Evolutionary conservation across 148 eudicot species (phyloP).

Genomic region (Nyssa sinensis): DNA sequence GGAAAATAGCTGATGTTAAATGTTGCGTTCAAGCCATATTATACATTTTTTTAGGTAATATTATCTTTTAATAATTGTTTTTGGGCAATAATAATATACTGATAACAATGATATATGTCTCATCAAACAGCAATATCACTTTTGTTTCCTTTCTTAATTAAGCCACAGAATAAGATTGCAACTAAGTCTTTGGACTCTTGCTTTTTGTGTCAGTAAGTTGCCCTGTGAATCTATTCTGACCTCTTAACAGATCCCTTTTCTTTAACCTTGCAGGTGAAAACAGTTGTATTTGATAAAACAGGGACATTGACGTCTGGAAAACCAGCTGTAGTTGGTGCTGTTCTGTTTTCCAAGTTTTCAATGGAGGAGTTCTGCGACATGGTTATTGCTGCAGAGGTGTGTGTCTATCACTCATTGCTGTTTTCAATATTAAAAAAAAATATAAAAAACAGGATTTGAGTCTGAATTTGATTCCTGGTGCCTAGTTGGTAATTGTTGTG

Average conservation of each 20-base stretch:
- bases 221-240: background rate
- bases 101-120: background rate
- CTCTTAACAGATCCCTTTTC: slow-evolving; percentile 11
- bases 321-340: slow-evolving; percentile 77
- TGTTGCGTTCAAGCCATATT: no score
- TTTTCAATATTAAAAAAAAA: background rate
- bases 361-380: slow-evolving; percentile 83
- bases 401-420: slow-evolving; percentile 17
- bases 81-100: no score
- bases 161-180: background rate
- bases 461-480: background rate
- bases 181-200: slow-evolving; percentile 7
- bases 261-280: slow-evolving; percentile 66
- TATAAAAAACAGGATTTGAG: background rate
- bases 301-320: slow-evolving; percentile 98
- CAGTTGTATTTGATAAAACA: slow-evolving; percentile 90
- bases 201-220: background rate
- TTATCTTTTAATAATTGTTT: no score
- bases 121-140: background rate
- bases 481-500: background rate
- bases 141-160: background rate
- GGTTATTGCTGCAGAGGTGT: slow-evolving; percentile 80
- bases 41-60: no score
- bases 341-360: slow-evolving; percentile 68
- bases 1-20: no score